Percentiles rank a stretch among this genome's conserved stretches.
phyloP scores from a whole-genome alignment of 2,329 filamentous ascomycete genomes.

The Didymella glomerata region DNA sequence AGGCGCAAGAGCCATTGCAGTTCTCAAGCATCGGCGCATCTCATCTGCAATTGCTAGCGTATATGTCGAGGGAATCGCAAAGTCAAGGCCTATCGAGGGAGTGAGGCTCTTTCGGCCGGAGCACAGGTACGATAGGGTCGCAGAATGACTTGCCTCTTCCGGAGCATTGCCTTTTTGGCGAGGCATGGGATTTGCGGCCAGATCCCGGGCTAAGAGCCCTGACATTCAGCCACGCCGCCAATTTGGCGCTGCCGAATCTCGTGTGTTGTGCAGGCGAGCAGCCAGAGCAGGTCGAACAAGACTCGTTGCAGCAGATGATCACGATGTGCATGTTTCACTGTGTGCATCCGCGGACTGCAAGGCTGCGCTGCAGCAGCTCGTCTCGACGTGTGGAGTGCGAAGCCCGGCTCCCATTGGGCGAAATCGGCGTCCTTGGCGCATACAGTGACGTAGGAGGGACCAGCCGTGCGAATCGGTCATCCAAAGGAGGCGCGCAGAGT shows the following conservation, averaged over 20 bases:
- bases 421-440: not conserved
- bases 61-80: conserved; percentile 2
- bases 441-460: conserved; percentile 17
- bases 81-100: conserved; percentile 4
- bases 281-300: conserved; percentile 5
- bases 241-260: conserved; percentile 6
- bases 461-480: not conserved
- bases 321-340: conserved; percentile 4
- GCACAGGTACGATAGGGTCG: conserved; percentile 6
- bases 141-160: not conserved
- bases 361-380: conserved; percentile 1
- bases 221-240: conserved; percentile 17
- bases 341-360: not conserved
- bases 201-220: conserved; percentile 5
- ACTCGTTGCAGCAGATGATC: not conserved
- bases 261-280: conserved; percentile 1
- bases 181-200: conserved; percentile 3
- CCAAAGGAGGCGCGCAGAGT: conserved; percentile 10
- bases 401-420: not conserved
- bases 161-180: conserved; percentile 9
- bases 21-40: not conserved
- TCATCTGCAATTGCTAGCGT: conserved; percentile 2
- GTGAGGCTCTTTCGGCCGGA: conserved; percentile 17
- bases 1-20: too few species aligned
- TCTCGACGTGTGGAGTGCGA: not conserved